These are phyloP conservation scores for Apiotrichum porosum DNA, from an alignment of 1,284 basidiomycete genomes.

Conservation along the genomic window DNA sequence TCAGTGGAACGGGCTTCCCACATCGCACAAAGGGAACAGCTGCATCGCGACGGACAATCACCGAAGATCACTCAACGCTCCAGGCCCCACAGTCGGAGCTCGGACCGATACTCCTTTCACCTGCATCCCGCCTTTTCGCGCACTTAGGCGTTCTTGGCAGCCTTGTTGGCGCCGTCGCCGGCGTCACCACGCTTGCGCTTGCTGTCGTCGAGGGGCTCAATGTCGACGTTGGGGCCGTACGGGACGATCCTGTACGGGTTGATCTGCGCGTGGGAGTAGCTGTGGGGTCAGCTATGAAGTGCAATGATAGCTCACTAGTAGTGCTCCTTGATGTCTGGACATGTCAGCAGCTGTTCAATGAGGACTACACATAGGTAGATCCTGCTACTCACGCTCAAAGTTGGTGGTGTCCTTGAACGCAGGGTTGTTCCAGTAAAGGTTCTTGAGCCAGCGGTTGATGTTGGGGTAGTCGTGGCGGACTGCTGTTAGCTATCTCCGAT, in stretches of 20 bases:
- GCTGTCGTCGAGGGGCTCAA: conserved; percentile 56
- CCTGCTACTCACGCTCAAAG: conserved; percentile 54
- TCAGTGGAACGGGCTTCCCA: no score
- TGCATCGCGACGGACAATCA: no score
- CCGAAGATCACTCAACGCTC: no score
- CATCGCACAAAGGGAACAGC: no score
- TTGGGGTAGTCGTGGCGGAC: conserved; percentile 69
- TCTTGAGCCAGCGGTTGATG: conserved; percentile 75
- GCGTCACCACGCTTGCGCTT: conserved; percentile 17
- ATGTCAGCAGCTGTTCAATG: no score
- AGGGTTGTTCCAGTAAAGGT: conserved; percentile 83
- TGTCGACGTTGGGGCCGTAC: conserved; percentile 64
- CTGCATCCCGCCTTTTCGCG: no score
- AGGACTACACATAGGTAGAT: no score
- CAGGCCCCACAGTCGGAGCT: no score
- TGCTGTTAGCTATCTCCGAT: no score
- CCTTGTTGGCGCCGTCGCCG: conserved; percentile 3
- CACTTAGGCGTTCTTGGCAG: conserved; percentile 11
- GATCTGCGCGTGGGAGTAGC: conserved; percentile 53
- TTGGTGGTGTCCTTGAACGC: conserved; percentile 86
- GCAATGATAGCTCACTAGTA: no score
- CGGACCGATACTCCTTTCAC: no score
- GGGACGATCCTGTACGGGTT: conserved; percentile 72
- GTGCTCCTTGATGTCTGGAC: conserved; percentile 71
- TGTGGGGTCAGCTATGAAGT: no score